Conservation (phyloP, 2,329 filamentous ascomycete genomes). For the Dendryphion nanum region DNA sequence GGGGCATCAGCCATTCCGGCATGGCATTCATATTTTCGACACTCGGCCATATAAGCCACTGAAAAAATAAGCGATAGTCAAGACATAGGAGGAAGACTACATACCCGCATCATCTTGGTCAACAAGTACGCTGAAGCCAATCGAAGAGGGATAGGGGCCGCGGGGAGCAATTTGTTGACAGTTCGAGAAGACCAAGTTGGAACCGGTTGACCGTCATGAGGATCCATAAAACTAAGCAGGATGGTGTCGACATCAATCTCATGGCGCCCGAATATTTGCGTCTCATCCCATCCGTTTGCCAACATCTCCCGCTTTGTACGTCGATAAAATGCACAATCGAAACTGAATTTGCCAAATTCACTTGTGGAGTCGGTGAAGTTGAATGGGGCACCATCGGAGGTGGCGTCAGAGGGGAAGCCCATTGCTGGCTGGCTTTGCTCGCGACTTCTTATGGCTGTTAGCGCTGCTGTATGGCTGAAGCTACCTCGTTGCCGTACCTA, state of each 20-base stretch:
- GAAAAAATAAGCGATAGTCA: neutral
- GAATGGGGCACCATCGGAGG: slow-evolving; percentile 20
- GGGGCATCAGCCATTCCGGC: slow-evolving; percentile 36
- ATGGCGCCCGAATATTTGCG: slow-evolving; percentile 31
- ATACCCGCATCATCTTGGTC: slow-evolving; percentile 37
- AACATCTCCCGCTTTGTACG: slow-evolving; percentile 32
- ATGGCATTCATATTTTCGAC: slow-evolving; percentile 34
- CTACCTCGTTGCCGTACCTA: slow-evolving; percentile 24
- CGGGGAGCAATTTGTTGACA: slow-evolving; percentile 29
- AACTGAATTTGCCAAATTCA: slow-evolving; percentile 30
- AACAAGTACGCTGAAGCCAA: slow-evolving; percentile 33
- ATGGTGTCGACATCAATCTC: slow-evolving; percentile 36
- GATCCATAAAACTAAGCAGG: slow-evolving; percentile 32
- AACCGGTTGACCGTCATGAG: slow-evolving; percentile 31
- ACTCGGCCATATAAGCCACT: slow-evolving; percentile 39
- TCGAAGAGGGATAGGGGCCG: slow-evolving; percentile 23
- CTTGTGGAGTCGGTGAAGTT: slow-evolving; percentile 16
- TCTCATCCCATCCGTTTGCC: slow-evolving; percentile 30
- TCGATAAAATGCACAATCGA: slow-evolving; percentile 33
- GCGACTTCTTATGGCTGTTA: slow-evolving; percentile 16
- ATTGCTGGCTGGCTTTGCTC: slow-evolving; percentile 33
- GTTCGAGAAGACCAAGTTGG: slow-evolving; percentile 33
- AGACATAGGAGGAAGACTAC: slow-evolving; percentile 17
- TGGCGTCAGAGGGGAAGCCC: slow-evolving; percentile 20
- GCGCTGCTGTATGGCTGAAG: slow-evolving; percentile 1